Conservation (phyloP, 2,329 filamentous ascomycete species). For the Aspergillus amoenus region DNA sequence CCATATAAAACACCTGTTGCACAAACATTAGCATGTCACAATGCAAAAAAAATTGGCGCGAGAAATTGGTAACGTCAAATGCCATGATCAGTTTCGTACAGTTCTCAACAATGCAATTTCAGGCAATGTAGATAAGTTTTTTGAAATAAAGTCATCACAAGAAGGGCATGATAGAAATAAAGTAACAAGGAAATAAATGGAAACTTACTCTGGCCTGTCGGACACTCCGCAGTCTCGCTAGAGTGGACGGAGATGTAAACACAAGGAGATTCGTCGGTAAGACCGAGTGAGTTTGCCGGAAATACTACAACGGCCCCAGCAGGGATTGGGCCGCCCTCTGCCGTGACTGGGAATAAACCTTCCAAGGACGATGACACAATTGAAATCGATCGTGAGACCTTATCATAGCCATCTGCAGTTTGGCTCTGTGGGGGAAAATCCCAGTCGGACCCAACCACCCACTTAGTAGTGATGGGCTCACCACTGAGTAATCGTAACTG, state of each 20-base stretch:
- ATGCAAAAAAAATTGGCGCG: slow-evolving; percentile 19
- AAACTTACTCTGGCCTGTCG: slow-evolving; percentile 81
- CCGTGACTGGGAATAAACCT: slow-evolving; percentile 65
- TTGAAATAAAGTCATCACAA: slow-evolving; percentile 74
- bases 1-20: slow-evolving; percentile 59
- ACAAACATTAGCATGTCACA: slow-evolving; percentile 35
- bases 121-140: slow-evolving; percentile 99
- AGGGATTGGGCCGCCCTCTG: slow-evolving; percentile 74
- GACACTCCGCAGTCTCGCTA: slow-evolving; percentile 90
- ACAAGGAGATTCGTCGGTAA: slow-evolving; percentile 41
- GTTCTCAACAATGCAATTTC: slow-evolving; percentile 84
- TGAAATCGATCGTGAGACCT: slow-evolving; percentile 62
- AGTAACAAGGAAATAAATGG: slow-evolving; percentile 13
- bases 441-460: slow-evolving; percentile 38
- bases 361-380: slow-evolving; percentile 67
- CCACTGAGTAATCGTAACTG: slow-evolving; percentile 36
- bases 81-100: slow-evolving; percentile 72
- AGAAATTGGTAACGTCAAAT: slow-evolving; percentile 23
- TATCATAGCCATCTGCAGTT: slow-evolving; percentile 28
- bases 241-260: slow-evolving; percentile 72
- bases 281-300: slow-evolving; percentile 30
- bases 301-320: slow-evolving; percentile 59
- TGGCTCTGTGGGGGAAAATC: slow-evolving; percentile 31
- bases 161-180: slow-evolving; percentile 35
- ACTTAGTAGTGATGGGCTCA: slow-evolving; percentile 37